Conservation (phyloP, 1,284 basidiomycete genomes). For the Ceratobasidium sp. region DNA sequence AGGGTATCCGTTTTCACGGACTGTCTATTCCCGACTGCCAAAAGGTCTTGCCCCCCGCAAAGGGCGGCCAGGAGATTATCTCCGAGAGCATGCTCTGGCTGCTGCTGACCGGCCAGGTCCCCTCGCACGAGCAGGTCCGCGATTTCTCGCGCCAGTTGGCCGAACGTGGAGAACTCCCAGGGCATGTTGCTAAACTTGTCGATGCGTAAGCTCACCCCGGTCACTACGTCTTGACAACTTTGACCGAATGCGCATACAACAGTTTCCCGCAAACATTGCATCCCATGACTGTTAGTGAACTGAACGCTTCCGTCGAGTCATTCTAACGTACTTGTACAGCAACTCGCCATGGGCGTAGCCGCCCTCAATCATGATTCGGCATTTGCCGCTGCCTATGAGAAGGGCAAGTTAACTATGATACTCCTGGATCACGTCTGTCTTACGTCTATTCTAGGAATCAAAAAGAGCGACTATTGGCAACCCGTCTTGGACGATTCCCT, state of each 20-base stretch:
- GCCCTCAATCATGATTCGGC: slow-evolving; percentile 86
- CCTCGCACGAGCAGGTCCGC: slow-evolving; percentile 72
- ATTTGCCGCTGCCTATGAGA: slow-evolving; percentile 87
- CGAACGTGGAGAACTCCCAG: slow-evolving; percentile 75
- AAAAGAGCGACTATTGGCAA: slow-evolving; percentile 95
- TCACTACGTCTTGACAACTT: slow-evolving; percentile 5
- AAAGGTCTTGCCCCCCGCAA: slow-evolving; percentile 76
- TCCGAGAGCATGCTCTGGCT: slow-evolving; percentile 94
- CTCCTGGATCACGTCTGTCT: background rate
- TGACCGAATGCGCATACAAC: background rate
- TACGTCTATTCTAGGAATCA: slow-evolving; percentile 57
- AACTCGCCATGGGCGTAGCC: slow-evolving; percentile 87
- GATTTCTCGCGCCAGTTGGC: slow-evolving; percentile 80
- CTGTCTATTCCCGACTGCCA: slow-evolving; percentile 85
- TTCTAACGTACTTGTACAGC: slow-evolving; percentile 69
- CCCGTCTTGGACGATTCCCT: slow-evolving; percentile 87
- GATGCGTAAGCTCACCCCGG: slow-evolving; percentile 68
- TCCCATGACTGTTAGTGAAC: slow-evolving; percentile 39
- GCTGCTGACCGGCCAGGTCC: slow-evolving; percentile 82
- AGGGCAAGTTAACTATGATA: slow-evolving; percentile 53
- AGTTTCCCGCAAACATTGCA: slow-evolving; percentile 43
- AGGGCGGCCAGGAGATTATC: slow-evolving; percentile 84
- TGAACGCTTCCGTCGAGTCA: slow-evolving; percentile 42
- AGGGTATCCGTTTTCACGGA: slow-evolving; percentile 91
- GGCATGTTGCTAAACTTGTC: slow-evolving; percentile 73